Base-by-base conservation (phyloP, 495 filamentous ascomycete species). In the Penicillium fimorum region DNA sequence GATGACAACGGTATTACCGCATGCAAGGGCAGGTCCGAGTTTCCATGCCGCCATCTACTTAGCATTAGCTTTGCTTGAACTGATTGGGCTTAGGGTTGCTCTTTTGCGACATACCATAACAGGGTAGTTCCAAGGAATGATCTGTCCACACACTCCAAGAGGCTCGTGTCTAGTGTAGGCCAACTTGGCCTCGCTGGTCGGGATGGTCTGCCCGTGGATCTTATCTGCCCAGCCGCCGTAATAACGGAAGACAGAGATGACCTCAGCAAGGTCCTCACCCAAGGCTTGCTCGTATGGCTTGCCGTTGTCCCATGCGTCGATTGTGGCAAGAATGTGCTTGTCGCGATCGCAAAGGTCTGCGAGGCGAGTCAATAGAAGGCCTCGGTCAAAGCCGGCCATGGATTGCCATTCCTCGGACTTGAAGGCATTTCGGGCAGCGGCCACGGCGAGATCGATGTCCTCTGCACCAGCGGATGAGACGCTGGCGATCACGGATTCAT, bases 41-140 rank as follows among this genome's bases (percentile, higher is more conserved):
- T 96, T 96, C 92, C 91, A 96, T 9, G 90, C 87, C 5, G 89
- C 88, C 91, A 96, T 96, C 33, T 77, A 77, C 17, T 47, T 1
- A 1, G 8, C 7, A 30, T 47, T 47, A 47, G 44, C 8, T 2
- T 17, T 47, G 25, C 13, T 8, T 29, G 3, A 13, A 17, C 13
- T 8, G 8, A 17, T 29, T 15, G 8, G 8, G 12, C 10, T 0
- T 17, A 46, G 12, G 5, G 13, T 5, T n/a, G 1, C 3, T 13
- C 15, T 11, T 2, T 2, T 47, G 2, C 5, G 2, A 30, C 44
- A 11, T 47, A 47, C 44, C 44, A 47, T 47, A 17, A 91, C 69
- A n/a, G 89, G 89, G 58, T 86, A 92, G 64, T 92, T 92, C 89
- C 89, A 92, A 27, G 87, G 88, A 52, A 92, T 91, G 61, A 92